A percentile compares a stretch with the other conserved stretches of the same genome.
These are phyloP conservation scores for Aspergillus arachidicola DNA, from an alignment of 2,329 filamentous ascomycete species.

Conservation along the genomic window DNA sequence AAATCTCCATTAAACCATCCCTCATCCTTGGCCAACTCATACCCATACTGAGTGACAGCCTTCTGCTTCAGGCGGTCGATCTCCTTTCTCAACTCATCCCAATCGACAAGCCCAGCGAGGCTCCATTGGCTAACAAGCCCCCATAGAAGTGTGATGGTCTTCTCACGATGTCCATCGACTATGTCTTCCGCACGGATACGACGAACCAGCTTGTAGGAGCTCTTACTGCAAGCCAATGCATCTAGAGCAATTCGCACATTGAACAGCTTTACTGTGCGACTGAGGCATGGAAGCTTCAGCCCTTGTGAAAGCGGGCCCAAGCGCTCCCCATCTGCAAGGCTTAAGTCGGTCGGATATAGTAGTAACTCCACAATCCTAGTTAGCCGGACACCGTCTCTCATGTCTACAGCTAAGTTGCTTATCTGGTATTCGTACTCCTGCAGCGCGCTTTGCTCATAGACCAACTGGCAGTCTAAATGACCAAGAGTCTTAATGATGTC, in stretches of 20 bases:
- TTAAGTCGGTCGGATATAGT: constrained; percentile 47
- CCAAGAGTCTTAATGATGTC: constrained; percentile 58
- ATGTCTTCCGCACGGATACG: constrained; percentile 59
- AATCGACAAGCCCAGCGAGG: constrained; percentile 57
- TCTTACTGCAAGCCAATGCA: constrained; percentile 51
- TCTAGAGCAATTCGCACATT: constrained; percentile 62
- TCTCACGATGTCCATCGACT: constrained; percentile 66
- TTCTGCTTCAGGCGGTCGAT: constrained; percentile 47
- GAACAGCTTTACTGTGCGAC: constrained; percentile 59
- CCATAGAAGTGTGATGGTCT: constrained; percentile 64
- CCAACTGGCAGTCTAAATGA: constrained; percentile 60
- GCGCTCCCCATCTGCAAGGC: constrained; percentile 20
- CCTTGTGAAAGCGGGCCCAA: constrained; percentile 57
- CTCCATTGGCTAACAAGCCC: constrained; percentile 60
- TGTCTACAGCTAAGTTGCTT: constrained; percentile 62
- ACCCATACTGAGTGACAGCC: constrained; percentile 15
- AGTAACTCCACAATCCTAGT: constrained; percentile 62
- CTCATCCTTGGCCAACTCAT: constrained; percentile 23
- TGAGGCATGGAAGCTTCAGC: constrained; percentile 60
- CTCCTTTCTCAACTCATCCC: constrained; percentile 57
- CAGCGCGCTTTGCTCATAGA: constrained; percentile 58
- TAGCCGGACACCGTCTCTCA: constrained; percentile 64
- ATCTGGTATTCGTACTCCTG: constrained; percentile 63
- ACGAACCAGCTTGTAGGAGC: constrained; percentile 44
- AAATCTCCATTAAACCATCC: constrained; percentile 21